Percentiles rank a stretch among this genome's conserved stretches.
Evolutionary conservation across 805 yeast genomes (phyloP).

Genomic region (Candida anglica): DNA sequence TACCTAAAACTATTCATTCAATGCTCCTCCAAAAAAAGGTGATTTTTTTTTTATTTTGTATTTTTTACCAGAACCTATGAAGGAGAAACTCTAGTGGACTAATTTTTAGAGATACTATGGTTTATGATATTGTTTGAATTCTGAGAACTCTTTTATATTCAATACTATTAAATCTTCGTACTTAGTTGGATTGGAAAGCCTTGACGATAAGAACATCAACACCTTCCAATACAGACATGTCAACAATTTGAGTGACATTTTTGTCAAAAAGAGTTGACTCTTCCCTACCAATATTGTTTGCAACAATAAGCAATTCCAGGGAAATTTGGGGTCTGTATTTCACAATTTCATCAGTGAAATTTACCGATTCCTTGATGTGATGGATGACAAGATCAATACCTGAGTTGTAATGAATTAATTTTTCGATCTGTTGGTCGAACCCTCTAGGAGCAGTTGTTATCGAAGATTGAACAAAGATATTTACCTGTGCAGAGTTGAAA

Average conservation of each 20-base stretch:
- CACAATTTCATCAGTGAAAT: constrained; percentile 10
- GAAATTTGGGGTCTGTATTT: constrained; percentile 9
- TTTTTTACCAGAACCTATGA: too few species aligned
- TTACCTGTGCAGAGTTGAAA: constrained; percentile 10
- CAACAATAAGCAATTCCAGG: constrained; percentile 20
- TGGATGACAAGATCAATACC: constrained; percentile 9
- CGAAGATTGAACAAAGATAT: constrained; percentile 15
- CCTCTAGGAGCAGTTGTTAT: constrained; percentile 8
- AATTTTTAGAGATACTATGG: too few species aligned
- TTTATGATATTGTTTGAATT: too few species aligned
- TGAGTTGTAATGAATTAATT: constrained; percentile 7
- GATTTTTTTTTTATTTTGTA: too few species aligned
- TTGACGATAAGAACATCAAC: constrained; percentile 22
- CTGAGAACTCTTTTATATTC: background rate
- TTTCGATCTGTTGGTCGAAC: constrained; percentile 12
- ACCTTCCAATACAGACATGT: constrained; percentile 16
- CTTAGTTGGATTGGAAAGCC: too few species aligned
- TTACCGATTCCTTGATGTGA: constrained; percentile 11
- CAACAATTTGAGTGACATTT: constrained; percentile 18
- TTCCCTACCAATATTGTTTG: constrained; percentile 13
- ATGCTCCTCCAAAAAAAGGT: too few species aligned
- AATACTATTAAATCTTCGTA: background rate
- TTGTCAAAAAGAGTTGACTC: constrained; percentile 12
- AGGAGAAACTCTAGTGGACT: too few species aligned
- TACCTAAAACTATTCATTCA: too few species aligned